phyloP scores from a whole-genome alignment of 2,329 filamentous ascomycete species.

The Stylonectria norvegica region DNA sequence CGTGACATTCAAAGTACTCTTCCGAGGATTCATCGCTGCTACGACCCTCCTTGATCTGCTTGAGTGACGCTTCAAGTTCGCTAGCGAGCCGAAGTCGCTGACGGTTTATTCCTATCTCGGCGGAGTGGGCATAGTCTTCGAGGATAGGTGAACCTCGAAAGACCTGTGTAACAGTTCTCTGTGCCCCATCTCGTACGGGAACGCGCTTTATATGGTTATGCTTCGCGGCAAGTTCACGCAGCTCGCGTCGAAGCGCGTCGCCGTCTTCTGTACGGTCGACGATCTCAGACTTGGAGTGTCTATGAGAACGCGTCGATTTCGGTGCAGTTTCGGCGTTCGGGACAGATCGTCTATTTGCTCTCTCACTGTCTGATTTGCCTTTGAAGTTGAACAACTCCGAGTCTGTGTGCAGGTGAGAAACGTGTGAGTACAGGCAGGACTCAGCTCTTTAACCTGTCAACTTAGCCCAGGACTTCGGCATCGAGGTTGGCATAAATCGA shows the following conservation, averaged over 20 bases:
- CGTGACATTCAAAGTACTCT: not conserved
- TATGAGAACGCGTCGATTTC: not conserved
- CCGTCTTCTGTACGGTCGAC: not conserved
- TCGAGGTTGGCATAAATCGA: slow-evolving; percentile 2
- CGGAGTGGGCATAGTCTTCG: slow-evolving; percentile 1
- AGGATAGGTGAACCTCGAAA: not conserved
- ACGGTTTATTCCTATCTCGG: not conserved
- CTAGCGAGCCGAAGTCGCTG: not conserved
- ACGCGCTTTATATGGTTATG: not conserved
- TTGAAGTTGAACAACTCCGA: slow-evolving; percentile 3
- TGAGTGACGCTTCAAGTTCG: not conserved
- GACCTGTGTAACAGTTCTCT: slow-evolving; percentile 5
- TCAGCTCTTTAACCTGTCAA: slow-evolving; percentile 2
- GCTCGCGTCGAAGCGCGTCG: not conserved
- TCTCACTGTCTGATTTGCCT: not conserved
- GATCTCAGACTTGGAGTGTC: slow-evolving; percentile 8
- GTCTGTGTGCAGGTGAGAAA: slow-evolving; percentile 3
- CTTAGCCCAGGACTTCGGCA: slow-evolving; percentile 6
- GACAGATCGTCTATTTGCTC: not conserved
- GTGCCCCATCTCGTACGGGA: not conserved
- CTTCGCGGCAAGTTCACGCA: not conserved
- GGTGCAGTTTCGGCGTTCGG: not conserved
- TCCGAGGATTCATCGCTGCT: not conserved
- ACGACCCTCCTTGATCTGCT: not conserved
- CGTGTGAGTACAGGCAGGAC: not conserved